A percentile compares a stretch with the other conserved stretches of the same genome.
Conservation (phyloP, 2,329 filamentous ascomycete genomes). For the Tetracladium maxilliforme region DNA sequence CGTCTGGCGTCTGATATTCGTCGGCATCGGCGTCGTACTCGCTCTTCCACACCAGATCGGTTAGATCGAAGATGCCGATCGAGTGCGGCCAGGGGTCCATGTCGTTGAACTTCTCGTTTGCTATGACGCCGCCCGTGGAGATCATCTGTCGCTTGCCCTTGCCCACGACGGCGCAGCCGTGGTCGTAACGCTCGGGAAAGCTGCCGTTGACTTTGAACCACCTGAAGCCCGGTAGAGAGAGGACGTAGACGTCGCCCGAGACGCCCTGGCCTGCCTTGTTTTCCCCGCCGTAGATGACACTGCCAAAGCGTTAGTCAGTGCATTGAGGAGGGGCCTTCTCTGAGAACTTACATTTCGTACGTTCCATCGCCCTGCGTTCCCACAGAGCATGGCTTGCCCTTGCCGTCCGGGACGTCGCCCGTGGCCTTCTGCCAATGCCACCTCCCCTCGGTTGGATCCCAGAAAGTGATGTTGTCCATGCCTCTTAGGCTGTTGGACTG, state of each 20-base stretch:
- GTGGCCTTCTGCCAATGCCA: too few relatives aligned
- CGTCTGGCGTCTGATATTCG: slow-evolving; percentile 16
- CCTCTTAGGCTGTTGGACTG: too few relatives aligned
- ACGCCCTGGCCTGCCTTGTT: too few relatives aligned
- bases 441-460: too few relatives aligned
- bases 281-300: too few relatives aligned
- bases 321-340: too few relatives aligned
- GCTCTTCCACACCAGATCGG: slow-evolving; percentile 16
- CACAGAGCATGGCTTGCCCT: too few relatives aligned
- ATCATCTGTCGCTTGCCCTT: slow-evolving; percentile 20
- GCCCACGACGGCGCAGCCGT: slow-evolving; percentile 19
- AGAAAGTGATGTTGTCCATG: too few relatives aligned
- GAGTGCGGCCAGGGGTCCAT: slow-evolving; percentile 19
- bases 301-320: too few relatives aligned
- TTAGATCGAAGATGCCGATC: slow-evolving; percentile 24
- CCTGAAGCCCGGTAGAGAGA: slow-evolving; percentile 21
- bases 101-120: slow-evolving; percentile 9
- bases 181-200: slow-evolving; percentile 12
- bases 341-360: too few relatives aligned
- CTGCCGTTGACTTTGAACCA: slow-evolving; percentile 16
- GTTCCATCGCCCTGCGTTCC: too few relatives aligned
- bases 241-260: slow-evolving; percentile 17
- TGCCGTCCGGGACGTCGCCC: too few relatives aligned
- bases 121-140: slow-evolving; percentile 19
- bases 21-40: slow-evolving; percentile 17